Base-by-base conservation (phyloP, 2,329 filamentous ascomycete species). In the Aspergillus calidoustus region DNA sequence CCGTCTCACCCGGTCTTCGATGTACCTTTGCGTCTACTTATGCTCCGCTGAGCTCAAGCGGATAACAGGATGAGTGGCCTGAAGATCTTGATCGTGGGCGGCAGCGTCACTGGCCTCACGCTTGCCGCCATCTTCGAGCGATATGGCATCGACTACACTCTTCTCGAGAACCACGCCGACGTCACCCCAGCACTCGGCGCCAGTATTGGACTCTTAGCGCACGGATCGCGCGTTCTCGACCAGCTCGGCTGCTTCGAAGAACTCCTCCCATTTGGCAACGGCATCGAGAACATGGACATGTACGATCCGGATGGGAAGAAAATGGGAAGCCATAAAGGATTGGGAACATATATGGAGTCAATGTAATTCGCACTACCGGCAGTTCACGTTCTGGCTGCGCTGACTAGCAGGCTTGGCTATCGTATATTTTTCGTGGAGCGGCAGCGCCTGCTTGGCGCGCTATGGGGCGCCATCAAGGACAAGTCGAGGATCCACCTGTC, bases 111-210 rank as follows among this genome's bases (percentile, higher is more conserved):
- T 3, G 84, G 84, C 9, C 71, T 84, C 0, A 71, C 78, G 0
- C 70, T 84, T 4, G 82, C 82, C 4, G 77, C 79, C 50, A 77
- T 79, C 64, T 77, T 86, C 3, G 77, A 85, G 55, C 69, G 71
- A 51, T 71, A 78, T 44, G 71, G 70, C 34, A 80, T 86, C 59
- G 79, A 84, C 63, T 85, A 81, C 66, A 61, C 82, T 3, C 62
- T 86, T 0, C 74, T 86, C 0, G 84, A 86, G 62, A 71, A 74
- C 0, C 71, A 80, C 50, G 30, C 63, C 0, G 69, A 76, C 0
- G 58, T 66, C 28, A 57, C 60, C 0, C 82, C 83, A 0, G 71
- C 78, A n/a, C 71, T 80, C 0, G 84, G 84, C 0, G 83, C 82
- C 0, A 80, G 77, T 5, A 82, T 87, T 31, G 81, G 75, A 1